Conservation (phyloP, 495 filamentous ascomycete species). For the Pyrenopolyporus hunteri region DNA sequence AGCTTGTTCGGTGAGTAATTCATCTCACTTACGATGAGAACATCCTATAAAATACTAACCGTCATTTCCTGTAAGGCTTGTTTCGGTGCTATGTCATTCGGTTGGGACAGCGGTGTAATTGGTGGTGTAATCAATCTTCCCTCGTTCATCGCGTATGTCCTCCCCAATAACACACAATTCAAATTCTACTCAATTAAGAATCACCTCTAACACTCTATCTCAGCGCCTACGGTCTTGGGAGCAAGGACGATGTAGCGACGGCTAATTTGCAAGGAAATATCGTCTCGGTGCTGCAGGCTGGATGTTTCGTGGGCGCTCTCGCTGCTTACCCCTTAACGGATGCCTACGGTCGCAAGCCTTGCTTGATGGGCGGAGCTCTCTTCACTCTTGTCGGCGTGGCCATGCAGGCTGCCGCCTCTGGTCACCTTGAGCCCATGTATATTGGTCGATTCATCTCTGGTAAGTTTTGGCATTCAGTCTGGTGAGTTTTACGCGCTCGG, state of each 20-base stretch:
- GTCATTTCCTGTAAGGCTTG: slow-evolving; percentile 57
- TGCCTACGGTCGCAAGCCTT: slow-evolving; percentile 58
- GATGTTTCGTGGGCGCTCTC: slow-evolving; percentile 70
- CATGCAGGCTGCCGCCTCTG: slow-evolving; percentile 49
- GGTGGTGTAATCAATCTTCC: slow-evolving; percentile 66
- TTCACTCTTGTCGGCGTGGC: slow-evolving; percentile 50
- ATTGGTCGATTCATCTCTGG: slow-evolving; percentile 71
- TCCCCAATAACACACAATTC: background rate
- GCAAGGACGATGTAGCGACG: slow-evolving; percentile 33
- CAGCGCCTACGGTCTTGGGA: slow-evolving; percentile 47
- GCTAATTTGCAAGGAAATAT: slow-evolving; percentile 55
- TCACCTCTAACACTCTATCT: slow-evolving; percentile 40
- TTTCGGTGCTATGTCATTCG: slow-evolving; percentile 79
- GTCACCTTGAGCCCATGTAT: slow-evolving; percentile 63
- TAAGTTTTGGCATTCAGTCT: slow-evolving; percentile 20
- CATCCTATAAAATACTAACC: slow-evolving; percentile 1
- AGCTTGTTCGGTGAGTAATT: slow-evolving; percentile 65
- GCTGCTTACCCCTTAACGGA: slow-evolving; percentile 59
- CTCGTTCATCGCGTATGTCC: slow-evolving; percentile 42
- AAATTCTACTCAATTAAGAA: slow-evolving; percentile 45
- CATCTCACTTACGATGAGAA: background rate
- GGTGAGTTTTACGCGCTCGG: background rate
- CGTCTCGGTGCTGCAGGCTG: slow-evolving; percentile 70
- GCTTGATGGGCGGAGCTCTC: slow-evolving; percentile 46
- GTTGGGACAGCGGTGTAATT: slow-evolving; percentile 69